These are phyloP conservation scores for Aspergillus baeticus DNA, from an alignment of 495 filamentous ascomycete species.

Conservation along the genomic window DNA sequence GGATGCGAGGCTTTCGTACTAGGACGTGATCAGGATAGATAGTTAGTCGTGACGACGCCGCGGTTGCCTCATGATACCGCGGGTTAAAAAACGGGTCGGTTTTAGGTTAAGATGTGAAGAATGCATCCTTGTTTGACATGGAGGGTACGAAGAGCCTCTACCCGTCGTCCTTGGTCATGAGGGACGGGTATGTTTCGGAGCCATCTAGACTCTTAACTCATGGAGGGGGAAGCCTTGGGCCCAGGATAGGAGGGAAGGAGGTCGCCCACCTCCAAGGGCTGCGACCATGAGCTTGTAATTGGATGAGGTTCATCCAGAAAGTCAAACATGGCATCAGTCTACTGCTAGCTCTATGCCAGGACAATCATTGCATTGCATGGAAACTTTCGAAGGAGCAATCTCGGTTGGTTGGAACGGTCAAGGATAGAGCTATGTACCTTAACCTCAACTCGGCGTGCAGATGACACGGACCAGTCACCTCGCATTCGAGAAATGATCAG, in stretches of 20 bases:
- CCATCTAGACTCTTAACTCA: background rate
- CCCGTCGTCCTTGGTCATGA: background rate
- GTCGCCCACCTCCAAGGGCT: background rate
- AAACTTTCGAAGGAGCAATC: background rate
- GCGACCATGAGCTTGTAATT: slow-evolving; percentile 10
- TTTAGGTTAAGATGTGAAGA: slow-evolving; percentile 5
- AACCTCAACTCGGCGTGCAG: slow-evolving; percentile 19
- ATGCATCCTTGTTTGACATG: background rate
- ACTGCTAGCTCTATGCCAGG: slow-evolving; percentile 14
- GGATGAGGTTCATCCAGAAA: slow-evolving; percentile 6
- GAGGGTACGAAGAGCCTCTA: background rate
- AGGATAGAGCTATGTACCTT: background rate
- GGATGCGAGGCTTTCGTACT: background rate
- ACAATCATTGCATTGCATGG: slow-evolving; percentile 23
- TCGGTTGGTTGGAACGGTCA: background rate
- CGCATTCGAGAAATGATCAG: slow-evolving; percentile 10
- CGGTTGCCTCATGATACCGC: slow-evolving; percentile 11
- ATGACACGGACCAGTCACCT: slow-evolving; percentile 16
- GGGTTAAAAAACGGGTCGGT: background rate
- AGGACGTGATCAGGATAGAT: background rate
- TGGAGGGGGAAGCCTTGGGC: background rate
- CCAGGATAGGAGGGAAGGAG: background rate
- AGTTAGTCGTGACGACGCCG: background rate
- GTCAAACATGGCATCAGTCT: slow-evolving; percentile 13
- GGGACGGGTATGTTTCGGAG: background rate